phyloP scores from a whole-genome alignment of 176 grass and related monocot genomes.

The Zoysia pacifica region DNA sequence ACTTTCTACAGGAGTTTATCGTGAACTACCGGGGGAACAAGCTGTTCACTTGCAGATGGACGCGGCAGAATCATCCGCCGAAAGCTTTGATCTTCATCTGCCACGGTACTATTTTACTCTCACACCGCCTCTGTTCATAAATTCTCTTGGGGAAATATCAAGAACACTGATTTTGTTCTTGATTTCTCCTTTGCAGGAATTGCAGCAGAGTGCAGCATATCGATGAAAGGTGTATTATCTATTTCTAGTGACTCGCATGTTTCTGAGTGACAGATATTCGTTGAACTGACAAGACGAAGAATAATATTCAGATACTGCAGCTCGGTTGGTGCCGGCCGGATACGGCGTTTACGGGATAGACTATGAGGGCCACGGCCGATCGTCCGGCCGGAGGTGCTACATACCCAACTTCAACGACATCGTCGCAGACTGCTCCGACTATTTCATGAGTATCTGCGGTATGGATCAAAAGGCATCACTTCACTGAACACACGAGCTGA shows the following conservation, averaged over 20 bases:
- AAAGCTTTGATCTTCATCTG: constrained; percentile 68
- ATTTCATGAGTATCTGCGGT: constrained; percentile 67
- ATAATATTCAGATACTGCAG: constrained; percentile 48
- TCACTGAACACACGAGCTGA: neutral
- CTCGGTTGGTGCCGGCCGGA: constrained; percentile 46
- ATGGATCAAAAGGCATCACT: neutral
- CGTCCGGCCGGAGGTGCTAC: constrained; percentile 59
- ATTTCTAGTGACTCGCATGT: neutral
- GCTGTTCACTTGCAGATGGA: constrained; percentile 68
- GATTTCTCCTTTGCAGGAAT: constrained; percentile 32
- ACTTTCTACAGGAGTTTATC: constrained; percentile 50
- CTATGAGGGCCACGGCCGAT: constrained; percentile 74
- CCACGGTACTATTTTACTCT: constrained; percentile 28
- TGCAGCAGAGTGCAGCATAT: constrained; percentile 69
- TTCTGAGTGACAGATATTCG: neutral
- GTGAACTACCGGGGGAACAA: constrained; percentile 45
- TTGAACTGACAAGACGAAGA: neutral
- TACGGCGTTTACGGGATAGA: constrained; percentile 71
- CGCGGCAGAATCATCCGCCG: constrained; percentile 27
- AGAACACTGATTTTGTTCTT: neutral
- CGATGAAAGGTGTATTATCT: constrained; percentile 50
- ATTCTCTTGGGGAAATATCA: neutral
- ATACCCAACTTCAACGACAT: constrained; percentile 47
- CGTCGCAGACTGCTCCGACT: constrained; percentile 49
- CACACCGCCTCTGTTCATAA: neutral